A percentile compares a stretch with the other conserved stretches of the same genome.
Evolutionary conservation across 2,329 filamentous ascomycete genomes (phyloP).

Genomic region (Fusarium sp.): DNA sequence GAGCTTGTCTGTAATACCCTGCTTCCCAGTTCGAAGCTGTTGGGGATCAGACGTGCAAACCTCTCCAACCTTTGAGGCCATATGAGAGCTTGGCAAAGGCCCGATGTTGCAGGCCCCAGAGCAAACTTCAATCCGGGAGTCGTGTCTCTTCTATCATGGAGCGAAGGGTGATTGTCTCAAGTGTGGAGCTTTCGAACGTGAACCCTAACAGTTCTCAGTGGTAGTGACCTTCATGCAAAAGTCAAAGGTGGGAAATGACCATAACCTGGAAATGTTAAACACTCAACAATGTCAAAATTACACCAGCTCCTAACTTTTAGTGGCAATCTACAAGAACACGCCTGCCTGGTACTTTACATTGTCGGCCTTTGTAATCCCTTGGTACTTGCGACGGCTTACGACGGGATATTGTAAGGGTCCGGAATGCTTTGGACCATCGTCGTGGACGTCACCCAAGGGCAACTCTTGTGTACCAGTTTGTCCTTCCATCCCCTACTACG

Average conservation of each 20-base stretch:
- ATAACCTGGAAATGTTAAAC: background rate
- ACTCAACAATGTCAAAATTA: background rate
- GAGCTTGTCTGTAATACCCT: too few species aligned
- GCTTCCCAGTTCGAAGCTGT: background rate
- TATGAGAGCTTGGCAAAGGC: background rate
- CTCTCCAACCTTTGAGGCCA: background rate
- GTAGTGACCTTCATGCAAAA: background rate
- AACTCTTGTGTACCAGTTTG: background rate
- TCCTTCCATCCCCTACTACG: too few species aligned
- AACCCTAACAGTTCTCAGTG: background rate
- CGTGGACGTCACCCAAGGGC: background rate
- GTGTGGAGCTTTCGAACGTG: background rate
- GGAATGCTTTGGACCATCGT: background rate
- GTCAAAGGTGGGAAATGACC: background rate
- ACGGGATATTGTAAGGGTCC: background rate
- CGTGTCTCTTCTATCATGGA: background rate
- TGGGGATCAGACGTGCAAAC: background rate
- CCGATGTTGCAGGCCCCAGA: background rate
- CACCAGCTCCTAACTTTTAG: background rate
- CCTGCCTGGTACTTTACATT: background rate
- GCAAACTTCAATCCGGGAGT: background rate
- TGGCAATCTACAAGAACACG: background rate
- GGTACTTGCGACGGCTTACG: background rate
- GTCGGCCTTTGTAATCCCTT: background rate
- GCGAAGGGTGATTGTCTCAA: background rate